These are phyloP conservation scores for Pharnaceum exiguum DNA, from an alignment of 148 eudicot species.

Conservation along the genomic window DNA sequence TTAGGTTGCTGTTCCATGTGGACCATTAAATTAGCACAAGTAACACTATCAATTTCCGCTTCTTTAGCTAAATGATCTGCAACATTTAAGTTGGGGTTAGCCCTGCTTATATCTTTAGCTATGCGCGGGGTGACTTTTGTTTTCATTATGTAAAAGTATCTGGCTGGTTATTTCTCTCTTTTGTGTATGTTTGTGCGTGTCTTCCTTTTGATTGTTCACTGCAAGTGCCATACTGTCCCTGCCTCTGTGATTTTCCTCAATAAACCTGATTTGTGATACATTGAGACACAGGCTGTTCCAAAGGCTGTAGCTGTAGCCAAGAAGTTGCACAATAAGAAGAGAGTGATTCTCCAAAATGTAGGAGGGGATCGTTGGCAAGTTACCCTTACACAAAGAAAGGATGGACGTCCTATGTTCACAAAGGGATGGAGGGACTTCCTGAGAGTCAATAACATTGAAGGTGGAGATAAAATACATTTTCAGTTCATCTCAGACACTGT, in stretches of 20 bases:
- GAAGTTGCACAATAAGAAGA: slow-evolving; percentile 9
- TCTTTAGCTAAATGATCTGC: too few relatives aligned
- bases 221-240: background rate
- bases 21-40: too few relatives aligned
- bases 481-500: slow-evolving; percentile 14
- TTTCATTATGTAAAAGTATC: too few relatives aligned
- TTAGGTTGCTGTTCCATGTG: too few relatives aligned
- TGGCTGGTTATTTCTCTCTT: too few relatives aligned
- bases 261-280: background rate
- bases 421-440: slow-evolving; percentile 20
- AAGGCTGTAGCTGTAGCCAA: slow-evolving; percentile 3
- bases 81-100: too few relatives aligned
- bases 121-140: too few relatives aligned
- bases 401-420: slow-evolving; percentile 12
- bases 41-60: too few relatives aligned
- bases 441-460: slow-evolving; percentile 14
- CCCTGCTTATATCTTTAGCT: too few relatives aligned
- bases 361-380: slow-evolving; percentile 22
- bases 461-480: slow-evolving; percentile 18
- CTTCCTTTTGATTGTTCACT: background rate
- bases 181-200: too few relatives aligned
- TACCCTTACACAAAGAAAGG: slow-evolving; percentile 7
- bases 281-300: slow-evolving; percentile 18
- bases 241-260: background rate
- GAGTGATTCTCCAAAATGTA: slow-evolving; percentile 17